These are phyloP conservation scores for Talaromyces pinophilus DNA, from an alignment of 2,329 filamentous ascomycete genomes.

Conservation along the genomic window DNA sequence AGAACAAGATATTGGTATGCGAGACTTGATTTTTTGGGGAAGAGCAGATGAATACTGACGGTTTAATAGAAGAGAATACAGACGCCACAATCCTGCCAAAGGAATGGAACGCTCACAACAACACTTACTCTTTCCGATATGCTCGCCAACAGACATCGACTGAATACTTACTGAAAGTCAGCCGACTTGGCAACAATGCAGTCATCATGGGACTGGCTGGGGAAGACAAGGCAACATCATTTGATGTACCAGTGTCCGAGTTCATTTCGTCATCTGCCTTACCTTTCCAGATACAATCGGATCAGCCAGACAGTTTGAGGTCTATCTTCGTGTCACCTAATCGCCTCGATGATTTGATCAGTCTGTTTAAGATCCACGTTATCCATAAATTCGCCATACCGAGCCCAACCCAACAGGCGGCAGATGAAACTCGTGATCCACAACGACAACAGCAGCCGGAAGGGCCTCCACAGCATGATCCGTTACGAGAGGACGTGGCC, in stretches of 20 bases:
- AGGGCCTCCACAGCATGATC: constrained; percentile 48
- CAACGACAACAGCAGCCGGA: constrained; percentile 47
- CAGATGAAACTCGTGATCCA: constrained; percentile 58
- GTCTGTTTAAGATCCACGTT: constrained; percentile 73
- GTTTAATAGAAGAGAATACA: constrained; percentile 32
- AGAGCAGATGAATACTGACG: constrained; percentile 6
- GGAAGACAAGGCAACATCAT: constrained; percentile 76
- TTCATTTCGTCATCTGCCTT: constrained; percentile 67
- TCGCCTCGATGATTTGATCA: constrained; percentile 69
- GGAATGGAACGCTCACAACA: constrained; percentile 73
- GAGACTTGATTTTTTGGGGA: background rate
- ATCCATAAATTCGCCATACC: constrained; percentile 78
- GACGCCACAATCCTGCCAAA: constrained; percentile 58
- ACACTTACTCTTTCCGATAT: constrained; percentile 79
- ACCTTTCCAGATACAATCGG: constrained; percentile 49
- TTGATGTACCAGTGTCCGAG: constrained; percentile 74
- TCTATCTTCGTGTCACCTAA: constrained; percentile 72
- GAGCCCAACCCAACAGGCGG: constrained; percentile 73
- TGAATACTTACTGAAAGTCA: constrained; percentile 79
- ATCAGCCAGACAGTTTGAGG: constrained; percentile 41
- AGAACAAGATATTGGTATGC: constrained; percentile 68
- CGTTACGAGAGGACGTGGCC: constrained; percentile 53
- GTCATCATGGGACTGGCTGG: constrained; percentile 79
- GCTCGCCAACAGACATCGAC: constrained; percentile 81
- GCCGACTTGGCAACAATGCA: constrained; percentile 78